Percentiles rank a stretch among this genome's conserved stretches.
Evolutionary conservation across 164 flowering plant species (phyloP).

Genomic region (Aristolochia californica): DNA sequence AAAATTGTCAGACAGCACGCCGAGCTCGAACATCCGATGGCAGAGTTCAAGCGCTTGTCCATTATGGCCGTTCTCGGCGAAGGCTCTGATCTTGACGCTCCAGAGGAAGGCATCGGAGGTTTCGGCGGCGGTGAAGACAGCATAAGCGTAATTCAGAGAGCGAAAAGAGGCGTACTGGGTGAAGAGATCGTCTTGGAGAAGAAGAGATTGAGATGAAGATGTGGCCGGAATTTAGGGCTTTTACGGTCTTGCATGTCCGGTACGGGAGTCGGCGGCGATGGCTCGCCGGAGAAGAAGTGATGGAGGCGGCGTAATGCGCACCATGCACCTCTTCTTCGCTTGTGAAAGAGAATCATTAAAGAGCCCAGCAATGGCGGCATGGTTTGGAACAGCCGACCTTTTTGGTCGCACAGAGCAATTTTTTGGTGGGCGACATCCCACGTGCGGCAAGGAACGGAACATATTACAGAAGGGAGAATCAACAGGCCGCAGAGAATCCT

Average conservation of each 20-base stretch:
- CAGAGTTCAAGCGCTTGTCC: constrained; percentile 12
- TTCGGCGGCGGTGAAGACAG: constrained; percentile 18
- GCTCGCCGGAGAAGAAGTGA: too few species aligned
- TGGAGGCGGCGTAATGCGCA: too few species aligned
- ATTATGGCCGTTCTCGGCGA: constrained; percentile 7
- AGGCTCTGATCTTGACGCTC: constrained; percentile 24
- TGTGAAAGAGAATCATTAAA: too few species aligned
- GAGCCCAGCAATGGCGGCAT: too few species aligned
- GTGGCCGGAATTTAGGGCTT: constrained; percentile 18
- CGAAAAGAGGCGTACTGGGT: constrained; percentile 21
- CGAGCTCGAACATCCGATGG: constrained; percentile 11
- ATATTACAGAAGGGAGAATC: too few species aligned
- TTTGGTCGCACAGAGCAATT: too few species aligned
- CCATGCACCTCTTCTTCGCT: too few species aligned
- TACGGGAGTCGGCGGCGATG: too few species aligned
- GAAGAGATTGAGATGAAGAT: constrained; percentile 19
- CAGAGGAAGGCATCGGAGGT: constrained; percentile 21
- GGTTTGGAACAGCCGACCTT: too few species aligned
- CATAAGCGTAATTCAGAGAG: constrained; percentile 15
- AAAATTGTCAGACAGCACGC: constrained; percentile 18
- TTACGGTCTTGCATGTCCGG: constrained; percentile 7
- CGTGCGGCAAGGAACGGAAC: too few species aligned
- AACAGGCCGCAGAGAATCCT: too few species aligned
- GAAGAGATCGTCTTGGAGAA: constrained; percentile 26
- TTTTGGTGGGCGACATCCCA: too few species aligned